Evolutionary conservation across 1,284 basidiomycete genomes (phyloP), one percentile per base, ranked within the genome.

Genomic region (Tausonia pullulans): DNA sequence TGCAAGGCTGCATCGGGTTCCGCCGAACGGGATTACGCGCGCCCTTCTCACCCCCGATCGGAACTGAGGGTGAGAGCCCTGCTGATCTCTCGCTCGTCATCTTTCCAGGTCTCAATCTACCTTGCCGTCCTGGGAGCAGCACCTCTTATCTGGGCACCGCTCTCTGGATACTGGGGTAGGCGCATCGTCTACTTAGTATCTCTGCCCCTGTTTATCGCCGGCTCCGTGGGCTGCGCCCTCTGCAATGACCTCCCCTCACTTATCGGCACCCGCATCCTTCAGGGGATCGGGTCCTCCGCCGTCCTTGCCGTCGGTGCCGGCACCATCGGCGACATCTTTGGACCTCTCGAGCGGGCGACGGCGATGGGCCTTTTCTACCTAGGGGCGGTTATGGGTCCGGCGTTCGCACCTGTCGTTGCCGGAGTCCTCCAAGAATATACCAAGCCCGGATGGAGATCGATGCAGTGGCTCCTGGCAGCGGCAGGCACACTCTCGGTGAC

Each of bases 281-380:
- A 88, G 70, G 82, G 83, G 0, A 79, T 85, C 59, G 86, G 86
- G 40, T 75, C 80, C 11, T 72, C 71, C 0, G 78, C 79, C 4
- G 82, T 83, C 0, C 69, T 85, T 39, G 77, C 81, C 0, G 79
- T 87, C 8, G 85, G 85, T 2, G 80, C 81, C 0, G 84, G 82
- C 0, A 82, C 82, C 0, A 82, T 87, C 56, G 84, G 84, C 3
- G 84, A 87, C 71, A 81, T 87, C 27, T 86, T 82, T 70, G 78
- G 74, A 53, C 77, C 85, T 1, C 82, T 84, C 60, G 81, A 85
- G 69, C 74, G 85, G 50, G 84, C 84, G 0, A 77, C 75, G 8
- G 84, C 83, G 0, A 84, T 87, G 81, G 83, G 84, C 0, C 74
- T 82, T 48, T 87, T 82, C 70, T 84, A 75, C 66, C 65, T 81